A percentile compares a stretch with the other conserved stretches of the same genome.
phyloP scores from a whole-genome alignment of 352 stramenopile genomes.

The Pythium sp. region DNA sequence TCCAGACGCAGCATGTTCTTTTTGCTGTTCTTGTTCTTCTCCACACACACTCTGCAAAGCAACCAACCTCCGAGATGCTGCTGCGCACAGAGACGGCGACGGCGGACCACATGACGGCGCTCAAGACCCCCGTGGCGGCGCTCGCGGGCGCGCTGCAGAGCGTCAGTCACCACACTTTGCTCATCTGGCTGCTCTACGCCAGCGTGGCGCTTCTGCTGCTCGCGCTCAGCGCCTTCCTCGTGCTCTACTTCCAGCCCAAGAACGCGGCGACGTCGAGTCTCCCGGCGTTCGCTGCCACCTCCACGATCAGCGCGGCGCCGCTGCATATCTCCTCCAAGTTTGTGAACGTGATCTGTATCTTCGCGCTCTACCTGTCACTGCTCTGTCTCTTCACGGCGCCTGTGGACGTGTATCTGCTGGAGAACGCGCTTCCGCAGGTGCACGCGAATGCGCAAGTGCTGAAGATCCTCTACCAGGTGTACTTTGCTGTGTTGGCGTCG shows the following conservation, averaged over 20 bases:
- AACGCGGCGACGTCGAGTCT: conserved; percentile 48
- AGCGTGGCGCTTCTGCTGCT: conserved; percentile 59
- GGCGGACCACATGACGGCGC: neutral
- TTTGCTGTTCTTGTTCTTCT: conserved; percentile 1
- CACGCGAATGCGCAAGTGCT: conserved; percentile 53
- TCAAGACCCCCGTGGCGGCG: conserved; percentile 9
- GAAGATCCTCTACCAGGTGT: conserved; percentile 65
- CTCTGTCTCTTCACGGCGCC: conserved; percentile 77
- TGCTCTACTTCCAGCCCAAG: conserved; percentile 67
- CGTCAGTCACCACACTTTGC: conserved; percentile 33
- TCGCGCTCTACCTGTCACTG: conserved; percentile 66
- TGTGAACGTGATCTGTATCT: conserved; percentile 64
- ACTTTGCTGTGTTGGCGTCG: conserved; percentile 53
- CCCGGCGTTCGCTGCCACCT: conserved; percentile 48
- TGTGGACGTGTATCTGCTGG: conserved; percentile 76
- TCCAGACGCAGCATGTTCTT: neutral
- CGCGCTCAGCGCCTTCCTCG: conserved; percentile 42
- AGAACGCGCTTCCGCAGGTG: conserved; percentile 63
- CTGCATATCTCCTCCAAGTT: conserved; percentile 67
- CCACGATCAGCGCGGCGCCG: conserved; percentile 53
- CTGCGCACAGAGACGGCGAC: conserved; percentile 12
- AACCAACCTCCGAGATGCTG: conserved; percentile 14
- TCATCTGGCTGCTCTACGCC: conserved; percentile 68
- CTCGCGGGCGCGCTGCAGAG: conserved; percentile 11
- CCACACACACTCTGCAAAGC: neutral